Percentiles rank a stretch among this genome's conserved stretches.
These are phyloP conservation scores for Trypanosoma theileri DNA, from an alignment of 208 protist species.

Conservation along the genomic window DNA sequence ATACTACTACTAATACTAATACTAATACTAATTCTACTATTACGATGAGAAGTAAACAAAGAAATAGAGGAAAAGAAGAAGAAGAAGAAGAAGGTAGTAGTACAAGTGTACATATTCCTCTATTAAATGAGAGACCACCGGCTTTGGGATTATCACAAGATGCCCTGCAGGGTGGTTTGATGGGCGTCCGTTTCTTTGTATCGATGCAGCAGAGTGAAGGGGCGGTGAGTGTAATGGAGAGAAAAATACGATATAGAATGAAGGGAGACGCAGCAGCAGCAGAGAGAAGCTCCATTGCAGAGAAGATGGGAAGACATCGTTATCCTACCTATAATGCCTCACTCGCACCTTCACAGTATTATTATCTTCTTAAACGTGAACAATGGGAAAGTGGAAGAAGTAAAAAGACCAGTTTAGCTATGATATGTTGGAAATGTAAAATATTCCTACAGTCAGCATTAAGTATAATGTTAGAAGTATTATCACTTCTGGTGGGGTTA, in stretches of 20 bases:
- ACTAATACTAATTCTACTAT: too few species aligned
- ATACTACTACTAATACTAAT: too few species aligned
- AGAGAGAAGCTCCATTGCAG: background rate
- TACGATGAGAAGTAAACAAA: too few species aligned
- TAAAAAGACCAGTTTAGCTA: background rate
- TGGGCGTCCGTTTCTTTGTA: slow-evolving; percentile 9
- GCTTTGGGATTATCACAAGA: background rate
- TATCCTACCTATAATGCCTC: slow-evolving; percentile 1
- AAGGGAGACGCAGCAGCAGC: background rate
- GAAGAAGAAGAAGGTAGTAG: too few species aligned
- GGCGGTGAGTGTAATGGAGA: background rate
- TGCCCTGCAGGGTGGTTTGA: background rate
- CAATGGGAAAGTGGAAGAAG: background rate
- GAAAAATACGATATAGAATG: too few species aligned
- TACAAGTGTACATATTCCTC: too few species aligned
- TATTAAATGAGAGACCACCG: too few species aligned
- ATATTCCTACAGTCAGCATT: background rate
- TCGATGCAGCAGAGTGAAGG: background rate
- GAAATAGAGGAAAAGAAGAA: too few species aligned
- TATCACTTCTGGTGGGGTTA: slow-evolving; percentile 9
- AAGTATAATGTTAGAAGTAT: background rate
- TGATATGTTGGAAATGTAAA: background rate
- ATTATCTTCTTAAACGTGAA: background rate
- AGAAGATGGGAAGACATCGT: slow-evolving; percentile 5
- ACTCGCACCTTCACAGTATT: slow-evolving; percentile 11